phyloP scores from a whole-genome alignment of 2,329 filamentous ascomycete species.

The Fusarium setosum region DNA sequence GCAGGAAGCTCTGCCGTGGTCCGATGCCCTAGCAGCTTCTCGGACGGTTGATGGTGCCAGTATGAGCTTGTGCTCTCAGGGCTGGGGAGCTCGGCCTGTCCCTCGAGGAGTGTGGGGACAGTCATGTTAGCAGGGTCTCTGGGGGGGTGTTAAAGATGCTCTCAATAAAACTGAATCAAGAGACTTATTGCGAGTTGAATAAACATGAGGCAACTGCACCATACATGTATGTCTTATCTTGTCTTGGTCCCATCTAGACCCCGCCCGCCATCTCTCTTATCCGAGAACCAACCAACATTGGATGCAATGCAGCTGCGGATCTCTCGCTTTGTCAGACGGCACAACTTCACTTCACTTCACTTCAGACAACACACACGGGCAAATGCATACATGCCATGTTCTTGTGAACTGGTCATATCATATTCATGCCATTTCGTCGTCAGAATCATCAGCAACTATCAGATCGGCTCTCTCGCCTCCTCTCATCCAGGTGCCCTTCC shows the following conservation, averaged over 20 bases:
- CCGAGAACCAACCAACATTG: background rate
- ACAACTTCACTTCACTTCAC: background rate
- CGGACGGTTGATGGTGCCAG: constrained; percentile 78
- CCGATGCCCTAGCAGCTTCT: constrained; percentile 72
- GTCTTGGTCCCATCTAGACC: too few species aligned
- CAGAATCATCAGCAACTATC: constrained; percentile 44
- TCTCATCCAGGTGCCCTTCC: constrained; percentile 21
- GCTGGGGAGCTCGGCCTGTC: constrained; percentile 68
- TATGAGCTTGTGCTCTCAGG: constrained; percentile 72
- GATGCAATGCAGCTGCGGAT: too few species aligned
- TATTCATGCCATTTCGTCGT: constrained; percentile 49
- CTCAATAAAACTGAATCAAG: too few species aligned
- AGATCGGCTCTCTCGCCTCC: constrained; percentile 28
- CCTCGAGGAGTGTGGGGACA: constrained; percentile 41
- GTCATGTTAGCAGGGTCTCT: too few species aligned
- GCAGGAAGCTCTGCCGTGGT: constrained; percentile 73
- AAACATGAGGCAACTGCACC: too few species aligned
- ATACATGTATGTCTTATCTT: too few species aligned
- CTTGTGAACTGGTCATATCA: constrained; percentile 46
- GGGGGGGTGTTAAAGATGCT: too few species aligned
- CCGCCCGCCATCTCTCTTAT: too few species aligned
- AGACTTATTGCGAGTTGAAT: too few species aligned
- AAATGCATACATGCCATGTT: constrained; percentile 2
- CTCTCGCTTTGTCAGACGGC: background rate
- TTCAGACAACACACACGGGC: background rate